phyloP scores from a whole-genome alignment of 2,329 filamentous ascomycete species.

The Cladosporium sp. region DNA sequence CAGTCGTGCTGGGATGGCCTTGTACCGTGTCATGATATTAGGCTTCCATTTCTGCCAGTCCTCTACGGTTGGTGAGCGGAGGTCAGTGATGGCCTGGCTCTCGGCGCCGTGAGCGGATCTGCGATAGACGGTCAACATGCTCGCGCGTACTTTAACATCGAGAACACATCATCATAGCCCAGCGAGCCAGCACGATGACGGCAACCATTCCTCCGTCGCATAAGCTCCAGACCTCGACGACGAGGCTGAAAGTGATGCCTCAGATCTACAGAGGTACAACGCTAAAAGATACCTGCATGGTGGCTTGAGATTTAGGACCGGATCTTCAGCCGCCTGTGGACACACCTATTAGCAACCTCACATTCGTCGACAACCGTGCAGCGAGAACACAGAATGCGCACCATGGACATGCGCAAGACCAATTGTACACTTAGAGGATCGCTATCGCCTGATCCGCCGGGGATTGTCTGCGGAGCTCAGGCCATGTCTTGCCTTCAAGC shows the following conservation, averaged over 20 bases:
- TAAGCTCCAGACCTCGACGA: neutral
- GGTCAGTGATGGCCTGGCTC: neutral
- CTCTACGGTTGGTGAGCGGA: neutral
- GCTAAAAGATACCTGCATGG: neutral
- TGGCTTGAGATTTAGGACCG: neutral
- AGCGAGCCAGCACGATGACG: neutral
- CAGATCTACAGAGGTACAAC: neutral
- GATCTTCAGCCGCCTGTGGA: neutral
- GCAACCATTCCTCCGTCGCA: neutral
- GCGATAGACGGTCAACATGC: neutral
- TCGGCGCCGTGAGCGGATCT: neutral
- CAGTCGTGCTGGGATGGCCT: neutral
- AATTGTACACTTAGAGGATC: too few relatives aligned
- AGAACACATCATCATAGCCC: too few relatives aligned
- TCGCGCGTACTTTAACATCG: neutral
- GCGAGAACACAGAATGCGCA: too few relatives aligned
- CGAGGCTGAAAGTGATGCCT: neutral
- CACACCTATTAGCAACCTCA: too few relatives aligned
- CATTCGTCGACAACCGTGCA: too few relatives aligned
- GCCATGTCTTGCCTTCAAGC: too few relatives aligned
- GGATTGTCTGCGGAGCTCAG: too few relatives aligned
- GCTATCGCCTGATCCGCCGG: too few relatives aligned
- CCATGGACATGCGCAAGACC: too few relatives aligned
- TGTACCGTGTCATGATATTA: neutral
- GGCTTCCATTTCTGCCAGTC: neutral